Base-by-base conservation (phyloP, 805 yeast species). In the Saccharomycopsis capsularis region DNA sequence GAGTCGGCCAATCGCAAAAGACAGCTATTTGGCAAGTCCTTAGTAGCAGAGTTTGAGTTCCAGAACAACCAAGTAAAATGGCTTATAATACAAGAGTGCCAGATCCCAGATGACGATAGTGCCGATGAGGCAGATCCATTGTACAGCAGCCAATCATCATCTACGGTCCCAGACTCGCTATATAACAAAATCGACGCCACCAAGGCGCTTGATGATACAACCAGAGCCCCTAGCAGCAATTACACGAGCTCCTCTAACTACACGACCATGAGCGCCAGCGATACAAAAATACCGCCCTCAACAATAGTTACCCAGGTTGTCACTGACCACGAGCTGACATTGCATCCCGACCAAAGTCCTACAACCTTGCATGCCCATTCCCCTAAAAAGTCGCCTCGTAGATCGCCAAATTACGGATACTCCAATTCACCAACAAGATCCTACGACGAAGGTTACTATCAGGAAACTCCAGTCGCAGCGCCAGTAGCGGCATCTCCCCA, bases 21-120 rank as follows among this genome's bases (percentile, higher is more conserved):
- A 62, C 74, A 75, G 29, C 63, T 82, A 1, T 88, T 88, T 68
- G 96, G 96, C 7, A 74, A 93, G 55, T 81, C 95, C 0, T 71
- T 86, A 48, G 86, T 88, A 4, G 76, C 86, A 46, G 96, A 88
- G 57, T 87, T 86, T 40, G 87, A 85, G 39, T 50, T 43, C 36
- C 15, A 47, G 48, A 90, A 81, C 29, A 88, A 71, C 57, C 85
- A 75, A 57, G 81, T 76, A 56, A 85, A 84, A 63, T 85, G 93
- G 93, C 74, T 85, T 23, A 75, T 84, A 15, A 69, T 85, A 18
- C 84, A 86, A 54, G 95, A 85, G 60, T 34, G 38, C 18, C 18
- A 11, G 18, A 34, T 34, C 38, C n/a, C 19, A 9, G 40, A 39
- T 5, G 44, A 25, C 30, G 38, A 19, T 15, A 27, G n/a, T 24